A percentile compares a stretch with the other conserved stretches of the same genome.
phyloP scores from a whole-genome alignment of 2,329 filamentous ascomycete species.

The Penicillium brevicompactum region DNA sequence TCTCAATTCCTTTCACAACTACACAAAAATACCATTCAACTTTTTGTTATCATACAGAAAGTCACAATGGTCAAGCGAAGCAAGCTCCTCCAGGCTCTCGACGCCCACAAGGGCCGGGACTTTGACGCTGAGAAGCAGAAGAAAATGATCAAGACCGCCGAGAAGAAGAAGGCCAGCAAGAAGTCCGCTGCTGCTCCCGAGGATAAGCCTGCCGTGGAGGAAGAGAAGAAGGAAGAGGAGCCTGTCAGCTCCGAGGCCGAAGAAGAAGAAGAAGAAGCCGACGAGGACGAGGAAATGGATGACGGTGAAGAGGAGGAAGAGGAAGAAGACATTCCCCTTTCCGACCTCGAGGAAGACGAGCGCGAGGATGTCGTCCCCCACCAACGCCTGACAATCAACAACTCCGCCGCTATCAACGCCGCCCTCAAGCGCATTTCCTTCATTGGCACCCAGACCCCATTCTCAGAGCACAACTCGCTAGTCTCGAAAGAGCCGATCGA shows the following conservation, averaged over 20 bases:
- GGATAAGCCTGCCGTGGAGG: slow-evolving; percentile 23
- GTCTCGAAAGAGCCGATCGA: slow-evolving; percentile 68
- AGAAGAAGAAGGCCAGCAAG: slow-evolving; percentile 47
- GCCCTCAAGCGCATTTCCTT: slow-evolving; percentile 69
- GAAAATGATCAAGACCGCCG: slow-evolving; percentile 59
- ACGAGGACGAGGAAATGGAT: slow-evolving; percentile 43
- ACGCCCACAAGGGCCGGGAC: slow-evolving; percentile 63
- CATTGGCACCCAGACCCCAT: slow-evolving; percentile 66
- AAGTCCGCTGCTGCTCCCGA: slow-evolving; percentile 27
- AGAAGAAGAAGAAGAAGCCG: slow-evolving; percentile 35
- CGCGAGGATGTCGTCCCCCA: slow-evolving; percentile 85
- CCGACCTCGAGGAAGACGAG: slow-evolving; percentile 79
- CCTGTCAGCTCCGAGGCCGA: slow-evolving; percentile 33
- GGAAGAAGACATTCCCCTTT: slow-evolving; percentile 85
- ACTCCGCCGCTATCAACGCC: slow-evolving; percentile 80
- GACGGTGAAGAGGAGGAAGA: slow-evolving; percentile 71
- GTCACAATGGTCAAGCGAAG: slow-evolving; percentile 54
- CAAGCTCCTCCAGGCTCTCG: slow-evolving; percentile 61
- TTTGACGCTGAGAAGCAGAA: slow-evolving; percentile 77
- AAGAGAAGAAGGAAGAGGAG: slow-evolving; percentile 41
- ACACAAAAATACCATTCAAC: slow-evolving; percentile 9
- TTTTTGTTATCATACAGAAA: slow-evolving; percentile 11
- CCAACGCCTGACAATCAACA: slow-evolving; percentile 96
- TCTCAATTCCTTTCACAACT: slow-evolving; percentile 10
- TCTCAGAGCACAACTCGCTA: slow-evolving; percentile 80